phyloP scores from a whole-genome alignment of 768 basidiomycete genomes.

The Amanita exitialis region DNA sequence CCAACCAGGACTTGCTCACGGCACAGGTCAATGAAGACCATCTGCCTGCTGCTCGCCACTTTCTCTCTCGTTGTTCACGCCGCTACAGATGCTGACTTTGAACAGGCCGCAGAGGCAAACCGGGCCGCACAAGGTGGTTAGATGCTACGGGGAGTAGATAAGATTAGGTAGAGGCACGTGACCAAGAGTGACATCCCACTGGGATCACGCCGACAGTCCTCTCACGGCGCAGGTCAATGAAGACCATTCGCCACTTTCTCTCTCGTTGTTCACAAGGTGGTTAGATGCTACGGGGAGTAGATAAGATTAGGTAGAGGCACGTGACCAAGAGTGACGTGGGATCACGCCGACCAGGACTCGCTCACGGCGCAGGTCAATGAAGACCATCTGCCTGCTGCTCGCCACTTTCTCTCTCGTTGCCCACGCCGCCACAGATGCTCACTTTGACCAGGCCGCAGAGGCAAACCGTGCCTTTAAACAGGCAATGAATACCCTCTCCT shows the following conservation, averaged over 20 bases:
- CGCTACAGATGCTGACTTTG: slow-evolving; percentile 21
- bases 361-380: not conserved
- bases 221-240: not conserved
- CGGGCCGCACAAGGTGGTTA: no score
- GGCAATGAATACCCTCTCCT: slow-evolving; percentile 56
- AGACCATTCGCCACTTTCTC: not conserved
- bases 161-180: slow-evolving; percentile 6
- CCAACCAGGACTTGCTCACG: not conserved
- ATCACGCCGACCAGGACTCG: not conserved
- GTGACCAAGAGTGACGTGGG: slow-evolving; percentile 5
- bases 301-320: slow-evolving; percentile 5
- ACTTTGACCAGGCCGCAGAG: slow-evolving; percentile 38
- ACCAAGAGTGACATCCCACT: slow-evolving; percentile 5
- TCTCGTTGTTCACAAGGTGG: no score
- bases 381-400: not conserved
- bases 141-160: slow-evolving; percentile 1
- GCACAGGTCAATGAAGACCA: not conserved
- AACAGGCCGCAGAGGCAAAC: slow-evolving; percentile 48
- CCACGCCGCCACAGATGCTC: slow-evolving; percentile 16
- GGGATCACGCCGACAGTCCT: not conserved
- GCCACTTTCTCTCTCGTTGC: not conserved
- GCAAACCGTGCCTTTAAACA: slow-evolving; percentile 70
- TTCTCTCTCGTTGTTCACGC: not conserved
- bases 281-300: no score
- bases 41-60: slow-evolving; percentile 1